Evolutionary conservation across 495 filamentous ascomycete genomes (phyloP).

Genomic region (Xylaria longipes): DNA sequence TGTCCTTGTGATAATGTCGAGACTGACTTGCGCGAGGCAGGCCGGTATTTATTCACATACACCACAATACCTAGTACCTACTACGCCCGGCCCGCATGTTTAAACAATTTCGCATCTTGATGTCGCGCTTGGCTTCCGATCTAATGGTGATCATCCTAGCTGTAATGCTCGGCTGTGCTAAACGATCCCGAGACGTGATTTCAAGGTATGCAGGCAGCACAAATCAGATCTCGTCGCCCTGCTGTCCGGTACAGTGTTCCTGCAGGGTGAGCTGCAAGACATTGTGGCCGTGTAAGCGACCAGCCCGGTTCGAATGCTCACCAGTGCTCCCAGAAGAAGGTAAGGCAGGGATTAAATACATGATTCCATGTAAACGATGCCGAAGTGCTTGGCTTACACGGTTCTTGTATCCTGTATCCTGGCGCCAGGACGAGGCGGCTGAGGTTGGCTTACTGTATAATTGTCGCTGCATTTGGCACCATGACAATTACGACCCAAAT

Average conservation of each 20-base stretch:
- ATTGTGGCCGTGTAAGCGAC: conserved; percentile 3
- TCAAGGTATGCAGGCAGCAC: background rate
- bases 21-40: background rate
- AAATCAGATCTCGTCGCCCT: conserved; percentile 3
- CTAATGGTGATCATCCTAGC: background rate
- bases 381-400: background rate
- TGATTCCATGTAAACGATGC: conserved; percentile 9
- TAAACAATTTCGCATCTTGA: background rate
- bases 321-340: background rate
- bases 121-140: background rate
- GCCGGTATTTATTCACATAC: background rate
- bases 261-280: background rate
- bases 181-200: conserved; percentile 7
- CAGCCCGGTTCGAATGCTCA: background rate
- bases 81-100: background rate
- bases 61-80: background rate
- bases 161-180: background rate
- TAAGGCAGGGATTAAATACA: background rate
- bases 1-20: background rate
- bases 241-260: conserved; percentile 1
- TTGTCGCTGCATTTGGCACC: background rate
- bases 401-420: background rate
- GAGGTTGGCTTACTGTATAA: conserved; percentile 20
- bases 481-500: conserved; percentile 30
- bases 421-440: background rate